phyloP scores from a whole-genome alignment of 352 stramenopile species.

The Peronosclerospora sorghi region DNA sequence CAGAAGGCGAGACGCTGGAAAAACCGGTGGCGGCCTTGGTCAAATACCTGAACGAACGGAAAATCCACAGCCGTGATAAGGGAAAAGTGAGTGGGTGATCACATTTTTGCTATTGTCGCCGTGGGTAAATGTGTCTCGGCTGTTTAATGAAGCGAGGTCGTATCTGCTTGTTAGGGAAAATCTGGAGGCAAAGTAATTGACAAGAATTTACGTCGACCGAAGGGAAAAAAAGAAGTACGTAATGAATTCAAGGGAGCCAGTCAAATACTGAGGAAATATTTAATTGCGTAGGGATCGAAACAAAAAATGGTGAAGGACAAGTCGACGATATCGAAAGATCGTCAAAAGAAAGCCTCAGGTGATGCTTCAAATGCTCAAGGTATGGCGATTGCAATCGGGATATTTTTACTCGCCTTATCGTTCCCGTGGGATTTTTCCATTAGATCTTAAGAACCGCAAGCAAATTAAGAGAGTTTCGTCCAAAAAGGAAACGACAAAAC shows the following conservation, averaged over 20 bases:
- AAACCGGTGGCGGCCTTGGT: conserved; percentile 68
- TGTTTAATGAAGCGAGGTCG: neutral
- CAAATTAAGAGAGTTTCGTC: conserved; percentile 15
- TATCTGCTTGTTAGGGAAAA: conserved; percentile 23
- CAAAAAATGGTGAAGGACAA: conserved; percentile 32
- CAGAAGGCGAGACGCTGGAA: conserved; percentile 39
- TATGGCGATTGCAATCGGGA: neutral
- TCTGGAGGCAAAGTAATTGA: conserved; percentile 21
- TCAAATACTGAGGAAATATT: neutral
- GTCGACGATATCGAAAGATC: conserved; percentile 22
- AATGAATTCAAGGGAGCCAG: neutral
- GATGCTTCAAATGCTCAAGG: conserved; percentile 14
- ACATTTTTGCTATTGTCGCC: neutral
- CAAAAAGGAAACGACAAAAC: conserved; percentile 27
- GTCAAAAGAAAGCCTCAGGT: conserved; percentile 18
- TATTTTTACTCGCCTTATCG: neutral
- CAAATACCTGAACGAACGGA: conserved; percentile 76
- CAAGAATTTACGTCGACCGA: conserved; percentile 29
- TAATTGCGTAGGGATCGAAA: conserved; percentile 10
- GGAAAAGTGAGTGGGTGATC: conserved; percentile 30
- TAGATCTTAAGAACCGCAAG: conserved; percentile 35
- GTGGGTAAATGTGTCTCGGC: neutral
- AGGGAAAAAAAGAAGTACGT: conserved; percentile 39
- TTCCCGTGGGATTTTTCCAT: neutral
- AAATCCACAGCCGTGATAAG: conserved; percentile 50